Base-by-base conservation (phyloP, 306 rosid species). In the Castanea sativa region DNA sequence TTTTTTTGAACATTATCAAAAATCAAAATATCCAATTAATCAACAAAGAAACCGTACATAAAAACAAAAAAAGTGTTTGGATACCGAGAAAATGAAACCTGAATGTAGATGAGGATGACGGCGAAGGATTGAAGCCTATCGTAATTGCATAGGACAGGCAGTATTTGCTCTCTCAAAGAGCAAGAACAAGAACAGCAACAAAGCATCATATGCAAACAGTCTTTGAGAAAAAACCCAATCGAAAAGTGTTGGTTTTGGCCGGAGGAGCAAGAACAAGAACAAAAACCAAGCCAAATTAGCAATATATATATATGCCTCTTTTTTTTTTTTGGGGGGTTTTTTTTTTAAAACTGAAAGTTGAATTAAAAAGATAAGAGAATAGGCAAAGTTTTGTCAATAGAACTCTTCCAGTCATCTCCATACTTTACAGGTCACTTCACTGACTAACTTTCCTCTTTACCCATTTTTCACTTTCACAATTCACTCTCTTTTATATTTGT, bases 81-180 rank as follows among this genome's bases (percentile, higher is more conserved):
- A 38, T 38, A 81, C 85, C 67, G 0, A 38, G 8, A 53, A 19
- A 1, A 9, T 63, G 2, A 18, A 41, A 93, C 99, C 99, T 94
- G 97, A 81, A 92, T 79, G 88, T 94, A 92, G 73, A 94, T 83
- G 86, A 92, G 97, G 73, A 83, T 69, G 76, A 94, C 89, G 49
- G 97, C 99, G 69, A 91, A 75, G n/a, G 88, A 92, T 32, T 92
- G 99, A 58, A 94, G 95, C 77, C 91, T 88, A 79, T 88, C 97
- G 90, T 91, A 94, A 83, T 94, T 97, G 82, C 97, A 97, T 43
- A 88, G 41, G 93, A 92, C 91, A 78, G 94, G 89, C 86, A 73
- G 98, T 60, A 92, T 78, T 87, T 92, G 94, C 86, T 87, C 93
- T 64, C 90, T 78, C 78, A 91, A 84, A 20, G 90, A 80, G 63